A percentile compares a stretch with the other conserved stretches of the same genome.
Conservation (phyloP, 805 yeast species). For the Zygosaccharomyces pseudorouxii region DNA sequence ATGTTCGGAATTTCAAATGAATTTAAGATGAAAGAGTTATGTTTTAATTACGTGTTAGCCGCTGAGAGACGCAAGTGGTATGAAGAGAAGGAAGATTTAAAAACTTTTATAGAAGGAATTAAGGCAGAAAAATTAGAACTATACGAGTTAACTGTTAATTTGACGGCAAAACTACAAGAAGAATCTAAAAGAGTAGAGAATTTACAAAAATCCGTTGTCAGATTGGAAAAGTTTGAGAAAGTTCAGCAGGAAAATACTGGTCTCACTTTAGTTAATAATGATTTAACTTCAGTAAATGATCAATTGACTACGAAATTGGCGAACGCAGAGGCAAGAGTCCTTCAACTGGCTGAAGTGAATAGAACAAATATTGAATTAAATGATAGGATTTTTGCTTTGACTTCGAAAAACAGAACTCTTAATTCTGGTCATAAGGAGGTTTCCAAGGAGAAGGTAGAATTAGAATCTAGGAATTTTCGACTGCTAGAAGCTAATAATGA, state of each 20-base stretch:
- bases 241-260: conserved; percentile 2
- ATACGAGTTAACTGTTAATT: background rate
- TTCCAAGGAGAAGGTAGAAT: background rate
- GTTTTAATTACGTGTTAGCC: conserved; percentile 3
- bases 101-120: background rate
- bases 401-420: background rate
- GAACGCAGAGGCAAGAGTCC: background rate
- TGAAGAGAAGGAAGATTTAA: background rate
- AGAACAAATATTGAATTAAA: background rate
- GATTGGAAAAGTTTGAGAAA: background rate
- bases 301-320: background rate
- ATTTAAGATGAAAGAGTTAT: conserved; percentile 6
- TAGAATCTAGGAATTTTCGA: background rate
- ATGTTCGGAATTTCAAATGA: conserved; percentile 5
- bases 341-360: background rate
- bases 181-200: background rate
- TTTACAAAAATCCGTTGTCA: background rate
- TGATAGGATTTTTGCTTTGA: background rate
- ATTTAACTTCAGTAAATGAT: conserved; percentile 1
- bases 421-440: background rate
- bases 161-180: background rate
- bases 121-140: background rate
- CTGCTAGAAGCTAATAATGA: background rate
- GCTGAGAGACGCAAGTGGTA: conserved; percentile 2
- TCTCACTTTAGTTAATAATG: conserved; percentile 1